phyloP scores from a whole-genome alignment of 2,329 filamentous ascomycete species.

The Camillea tinctor region DNA sequence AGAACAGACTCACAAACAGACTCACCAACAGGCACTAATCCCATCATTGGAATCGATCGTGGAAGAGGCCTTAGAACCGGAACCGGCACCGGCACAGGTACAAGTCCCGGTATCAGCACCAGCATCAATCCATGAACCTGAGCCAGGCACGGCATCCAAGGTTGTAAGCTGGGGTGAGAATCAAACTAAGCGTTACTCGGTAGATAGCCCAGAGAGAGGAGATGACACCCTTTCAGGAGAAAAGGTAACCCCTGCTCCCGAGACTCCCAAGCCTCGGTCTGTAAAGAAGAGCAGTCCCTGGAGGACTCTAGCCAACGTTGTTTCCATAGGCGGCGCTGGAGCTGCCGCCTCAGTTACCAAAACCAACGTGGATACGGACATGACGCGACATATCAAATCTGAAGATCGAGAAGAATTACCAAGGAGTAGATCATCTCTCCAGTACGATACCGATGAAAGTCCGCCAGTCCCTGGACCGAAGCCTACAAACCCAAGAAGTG shows the following conservation, averaged over 20 bases:
- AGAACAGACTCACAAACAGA: too few species aligned
- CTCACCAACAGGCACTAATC: too few species aligned
- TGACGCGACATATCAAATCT: slow-evolving; percentile 17
- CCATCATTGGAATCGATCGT: too few species aligned
- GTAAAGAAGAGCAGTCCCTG: slow-evolving; percentile 46
- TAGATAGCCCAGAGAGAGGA: slow-evolving; percentile 54
- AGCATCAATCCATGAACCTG: slow-evolving; percentile 35
- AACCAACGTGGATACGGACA: slow-evolving; percentile 12
- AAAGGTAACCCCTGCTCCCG: slow-evolving; percentile 30
- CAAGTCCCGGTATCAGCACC: slow-evolving; percentile 3
- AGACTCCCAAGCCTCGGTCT: slow-evolving; percentile 30
- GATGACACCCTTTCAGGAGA: slow-evolving; percentile 28
- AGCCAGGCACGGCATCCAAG: slow-evolving; percentile 41
- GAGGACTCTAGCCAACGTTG: slow-evolving; percentile 52
- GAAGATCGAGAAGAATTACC: slow-evolving; percentile 12
- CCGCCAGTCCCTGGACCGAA: slow-evolving; percentile 59
- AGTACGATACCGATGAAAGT: slow-evolving; percentile 39
- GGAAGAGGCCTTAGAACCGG: too few species aligned
- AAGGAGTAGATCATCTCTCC: slow-evolving; percentile 34
- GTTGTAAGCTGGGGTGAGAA: slow-evolving; percentile 65
- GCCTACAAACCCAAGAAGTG: slow-evolving; percentile 44
- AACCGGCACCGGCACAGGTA: too few species aligned
- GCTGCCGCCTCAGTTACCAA: slow-evolving; percentile 27
- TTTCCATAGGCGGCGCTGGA: slow-evolving; percentile 42
- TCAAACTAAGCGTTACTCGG: slow-evolving; percentile 62